Evolutionary conservation across 2,329 filamentous ascomycete species (phyloP), one percentile per base, ranked within the genome.

Genomic region (Phialemonium atrogriseum): DNA sequence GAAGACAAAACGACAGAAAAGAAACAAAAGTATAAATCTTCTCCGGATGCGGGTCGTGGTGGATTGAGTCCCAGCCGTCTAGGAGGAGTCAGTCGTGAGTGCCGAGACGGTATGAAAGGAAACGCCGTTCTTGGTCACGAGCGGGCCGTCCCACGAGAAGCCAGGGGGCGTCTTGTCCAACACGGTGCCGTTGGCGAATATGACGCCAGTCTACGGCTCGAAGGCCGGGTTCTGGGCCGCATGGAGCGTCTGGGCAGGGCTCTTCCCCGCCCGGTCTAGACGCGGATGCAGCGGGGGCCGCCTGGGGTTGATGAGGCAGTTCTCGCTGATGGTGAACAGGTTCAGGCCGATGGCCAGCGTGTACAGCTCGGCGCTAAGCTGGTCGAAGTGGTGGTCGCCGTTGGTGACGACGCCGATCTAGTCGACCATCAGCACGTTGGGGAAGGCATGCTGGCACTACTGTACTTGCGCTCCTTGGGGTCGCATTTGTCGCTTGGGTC

Each of bases 281-380:
- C n/a, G n/a, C n/a, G n/a, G n/a, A n/a, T n/a, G 29, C 16, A 54
- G 32, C 2, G 50, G 50, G 7, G 47, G 44, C n/a, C 40, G 39
- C 24, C 32, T 29, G 34, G 26, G 37, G 29, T 31, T 41, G 12
- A 51, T 39, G 7, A 43, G 31, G 37, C 54, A 56, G 39, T 56
- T 56, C 39, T 56, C 49, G 31, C 52, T 54, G 11, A 47, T 37
- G 44, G 50, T 47, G 35, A 54, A 56, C 29, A 56, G 34, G 32
- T 50, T 50, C 38, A 51, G 30, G 0, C 52, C 53, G 3, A 56
- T 33, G 4, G 45, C 51, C 16, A 55, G 33, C 1, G 50, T 48
- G 32, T 55, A 52, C 33, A 51, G 18, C 19, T 57, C 52, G 1
- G 51, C 53, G 33, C 50, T 51, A 14, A 52, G 41, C 28, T 42